Conservation (phyloP, 352 stramenopile genomes). For the Phytophthora rubi region DNA sequence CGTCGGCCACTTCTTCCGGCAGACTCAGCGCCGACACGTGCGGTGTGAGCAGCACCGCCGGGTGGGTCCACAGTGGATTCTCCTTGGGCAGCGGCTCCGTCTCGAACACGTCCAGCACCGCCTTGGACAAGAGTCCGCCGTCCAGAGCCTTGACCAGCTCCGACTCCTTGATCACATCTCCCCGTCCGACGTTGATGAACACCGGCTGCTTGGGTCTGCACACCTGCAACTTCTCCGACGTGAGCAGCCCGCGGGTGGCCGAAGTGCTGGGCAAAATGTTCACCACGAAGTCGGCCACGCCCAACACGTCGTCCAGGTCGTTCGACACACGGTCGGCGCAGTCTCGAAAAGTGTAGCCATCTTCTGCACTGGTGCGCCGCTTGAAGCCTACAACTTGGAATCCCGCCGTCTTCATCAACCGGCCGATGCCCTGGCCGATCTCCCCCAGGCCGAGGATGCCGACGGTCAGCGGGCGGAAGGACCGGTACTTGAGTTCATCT, state of each 20-base stretch:
- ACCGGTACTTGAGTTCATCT: slow-evolving; percentile 37
- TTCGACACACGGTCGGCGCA: slow-evolving; percentile 53
- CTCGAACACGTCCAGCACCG: slow-evolving; percentile 72
- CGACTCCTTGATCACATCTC: slow-evolving; percentile 81
- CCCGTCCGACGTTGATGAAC: slow-evolving; percentile 90
- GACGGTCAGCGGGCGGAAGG: slow-evolving; percentile 49
- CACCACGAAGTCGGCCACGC: slow-evolving; percentile 76
- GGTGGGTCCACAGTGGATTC: slow-evolving; percentile 73
- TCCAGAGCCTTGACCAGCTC: slow-evolving; percentile 77
- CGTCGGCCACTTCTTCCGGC: slow-evolving; percentile 72
- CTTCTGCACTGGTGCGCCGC: slow-evolving; percentile 33
- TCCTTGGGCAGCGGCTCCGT: slow-evolving; percentile 49
- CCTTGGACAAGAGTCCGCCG: slow-evolving; percentile 57
- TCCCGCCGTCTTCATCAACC: slow-evolving; percentile 50
- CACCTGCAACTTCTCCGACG: slow-evolving; percentile 41
- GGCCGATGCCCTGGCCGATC: slow-evolving; percentile 66
- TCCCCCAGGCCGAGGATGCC: slow-evolving; percentile 65
- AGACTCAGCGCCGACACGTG: slow-evolving; percentile 85
- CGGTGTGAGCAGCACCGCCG: slow-evolving; percentile 75
- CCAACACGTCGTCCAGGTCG: slow-evolving; percentile 56
- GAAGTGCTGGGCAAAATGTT: slow-evolving; percentile 87
- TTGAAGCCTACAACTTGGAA: slow-evolving; percentile 80
- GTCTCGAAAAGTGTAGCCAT: slow-evolving; percentile 3
- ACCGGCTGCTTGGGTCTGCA: slow-evolving; percentile 68
- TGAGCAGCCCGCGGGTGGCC: slow-evolving; percentile 75